Base-by-base conservation (phyloP, 768 basidiomycete genomes). In the Chalciporus sphaerocephalus region DNA sequence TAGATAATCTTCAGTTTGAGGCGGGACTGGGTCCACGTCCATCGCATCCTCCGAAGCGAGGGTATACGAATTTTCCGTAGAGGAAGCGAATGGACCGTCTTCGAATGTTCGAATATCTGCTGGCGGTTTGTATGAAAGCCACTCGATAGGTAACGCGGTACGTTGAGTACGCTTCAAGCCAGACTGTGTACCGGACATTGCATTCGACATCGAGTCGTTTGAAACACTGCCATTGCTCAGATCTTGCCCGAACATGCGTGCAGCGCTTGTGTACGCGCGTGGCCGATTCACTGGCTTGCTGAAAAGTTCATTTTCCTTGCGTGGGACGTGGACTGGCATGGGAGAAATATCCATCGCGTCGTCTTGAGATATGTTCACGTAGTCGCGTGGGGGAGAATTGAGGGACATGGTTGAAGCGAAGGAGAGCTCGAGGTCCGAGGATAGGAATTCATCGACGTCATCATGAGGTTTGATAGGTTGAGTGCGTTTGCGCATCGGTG, bases 281-380 rank as follows among this genome's bases (percentile, higher is more conserved):
- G 84, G 81, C 20, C 85, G 79, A 28, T 62, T 64, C 17, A 62
- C 56, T 13, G 62, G 57, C 51, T 61, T 68, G 40, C 32, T 46
- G 28, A 39, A 61, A 50, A 52, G 62, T 66, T 44, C 59, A 46
- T 50, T 63, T 60, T 54, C 60, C 44, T 40, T 59, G 53, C 57
- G 52, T 45, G 48, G n/a, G 22, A 52, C 43, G 36, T 48, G 63
- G 66, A 62, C 55, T 6, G 66, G 83, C 18, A 76, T 78, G 8
- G 89, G 89, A 4, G 88, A 91, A 38, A 92, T 84, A 57, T 91
- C 88, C 89, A 91, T 91, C 4, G 85, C 77, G 41, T 83, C 74
- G 40, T 75, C 69, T 51, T 72, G 68, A 6, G 74, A 56, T 38
- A 83, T 67, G 28, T 67, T 64, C 43, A 72, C 55, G 40, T 69